A percentile compares a stretch with the other conserved stretches of the same genome.
These are phyloP conservation scores for Coniochaeta pulveracea DNA, from an alignment of 2,329 filamentous ascomycete species.

Conservation along the genomic window DNA sequence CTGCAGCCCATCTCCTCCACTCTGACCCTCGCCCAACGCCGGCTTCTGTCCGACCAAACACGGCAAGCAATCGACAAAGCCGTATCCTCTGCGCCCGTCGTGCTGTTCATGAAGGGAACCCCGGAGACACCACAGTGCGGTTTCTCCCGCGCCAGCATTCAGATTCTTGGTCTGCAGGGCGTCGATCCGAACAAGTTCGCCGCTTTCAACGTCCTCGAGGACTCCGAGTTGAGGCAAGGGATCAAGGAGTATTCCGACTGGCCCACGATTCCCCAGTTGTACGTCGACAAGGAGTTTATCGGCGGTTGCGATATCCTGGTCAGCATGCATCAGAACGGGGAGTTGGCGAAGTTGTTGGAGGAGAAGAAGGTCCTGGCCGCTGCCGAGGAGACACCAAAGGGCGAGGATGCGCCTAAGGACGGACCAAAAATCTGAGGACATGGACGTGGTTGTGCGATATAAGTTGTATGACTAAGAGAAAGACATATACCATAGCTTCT, in stretches of 20 bases:
- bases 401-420: no score
- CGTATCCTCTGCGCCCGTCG: constrained; percentile 76
- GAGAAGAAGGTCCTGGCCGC: constrained; percentile 78
- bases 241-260: constrained; percentile 99
- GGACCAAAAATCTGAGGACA: no score
- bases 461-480: no score
- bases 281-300: constrained; percentile 90
- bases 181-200: constrained; percentile 93
- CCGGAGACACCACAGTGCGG: constrained; percentile 73
- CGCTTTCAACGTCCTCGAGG: constrained; percentile 96
- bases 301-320: constrained; percentile 97
- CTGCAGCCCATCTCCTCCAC: background rate
- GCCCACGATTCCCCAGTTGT: constrained; percentile 96
- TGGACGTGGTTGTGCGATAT: no score
- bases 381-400: no score
- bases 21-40: constrained; percentile 27
- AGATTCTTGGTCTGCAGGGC: constrained; percentile 88
- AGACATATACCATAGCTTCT: no score
- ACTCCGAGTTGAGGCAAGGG: constrained; percentile 77
- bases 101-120: constrained; percentile 90
- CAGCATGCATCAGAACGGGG: constrained; percentile 93
- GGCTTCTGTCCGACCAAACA: constrained; percentile 72
- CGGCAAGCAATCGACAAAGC: constrained; percentile 81
- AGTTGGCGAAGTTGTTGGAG: constrained; percentile 81
- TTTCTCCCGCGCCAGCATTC: constrained; percentile 88